A percentile compares a stretch with the other conserved stretches of the same genome.
Conservation (phyloP, 129 eudicot species). For the Flaveria trinervia region DNA sequence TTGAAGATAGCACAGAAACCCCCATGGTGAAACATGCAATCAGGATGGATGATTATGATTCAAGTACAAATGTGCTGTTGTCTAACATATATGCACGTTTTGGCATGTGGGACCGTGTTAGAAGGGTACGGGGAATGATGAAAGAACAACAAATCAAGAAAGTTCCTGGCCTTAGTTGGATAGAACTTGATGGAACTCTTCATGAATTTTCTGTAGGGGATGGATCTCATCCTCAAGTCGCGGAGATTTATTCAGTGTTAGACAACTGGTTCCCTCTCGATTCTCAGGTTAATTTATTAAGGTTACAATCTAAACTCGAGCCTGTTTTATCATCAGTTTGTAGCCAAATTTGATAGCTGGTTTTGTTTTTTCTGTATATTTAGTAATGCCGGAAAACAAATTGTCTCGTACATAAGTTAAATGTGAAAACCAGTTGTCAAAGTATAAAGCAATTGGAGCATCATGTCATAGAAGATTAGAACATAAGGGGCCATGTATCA, state of each 20-base stretch:
- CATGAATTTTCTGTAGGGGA: constrained; percentile 65
- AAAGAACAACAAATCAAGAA: constrained; percentile 49
- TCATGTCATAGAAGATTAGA: not conserved
- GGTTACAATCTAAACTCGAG: constrained; percentile 25
- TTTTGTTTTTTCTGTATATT: constrained; percentile 21
- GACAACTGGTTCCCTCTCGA: constrained; percentile 31
- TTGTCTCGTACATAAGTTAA: not conserved
- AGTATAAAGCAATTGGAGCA: constrained; percentile 1
- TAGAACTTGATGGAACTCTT: constrained; percentile 59
- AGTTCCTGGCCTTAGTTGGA: constrained; percentile 64
- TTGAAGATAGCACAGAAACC: constrained; percentile 45
- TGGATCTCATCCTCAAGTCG: constrained; percentile 48
- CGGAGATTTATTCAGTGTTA: constrained; percentile 49
- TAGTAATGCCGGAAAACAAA: not conserved
- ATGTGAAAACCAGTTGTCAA: not conserved
- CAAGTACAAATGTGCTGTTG: constrained; percentile 57
- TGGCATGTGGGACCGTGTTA: constrained; percentile 69
- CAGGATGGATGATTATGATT: constrained; percentile 33
- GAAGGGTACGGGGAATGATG: constrained; percentile 53
- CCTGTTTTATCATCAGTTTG: constrained; percentile 27
- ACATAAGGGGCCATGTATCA: not conserved
- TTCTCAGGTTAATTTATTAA: constrained; percentile 8
- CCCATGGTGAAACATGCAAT: constrained; percentile 40
- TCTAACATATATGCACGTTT: constrained; percentile 68
- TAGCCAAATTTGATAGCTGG: constrained; percentile 15